Evolutionary conservation across 2,329 filamentous ascomycete genomes (phyloP).

Genomic region (Talaromyces rugulosus): DNA sequence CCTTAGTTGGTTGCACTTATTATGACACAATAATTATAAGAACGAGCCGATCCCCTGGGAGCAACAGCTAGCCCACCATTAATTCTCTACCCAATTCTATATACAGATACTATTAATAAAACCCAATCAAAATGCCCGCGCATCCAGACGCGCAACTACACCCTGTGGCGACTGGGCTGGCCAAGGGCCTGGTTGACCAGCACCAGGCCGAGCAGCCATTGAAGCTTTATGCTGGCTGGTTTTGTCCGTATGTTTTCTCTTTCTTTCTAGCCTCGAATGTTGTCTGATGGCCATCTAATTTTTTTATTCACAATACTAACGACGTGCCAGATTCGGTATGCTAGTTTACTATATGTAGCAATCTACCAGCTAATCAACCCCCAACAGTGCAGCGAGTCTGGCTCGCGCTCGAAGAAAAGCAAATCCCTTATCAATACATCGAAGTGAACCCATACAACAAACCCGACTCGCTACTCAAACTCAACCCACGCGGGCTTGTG

Average conservation of each 20-base stretch:
- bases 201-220: constrained; percentile 32
- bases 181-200: constrained; percentile 32
- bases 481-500: constrained; percentile 73
- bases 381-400: constrained; percentile 61
- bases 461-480: constrained; percentile 59
- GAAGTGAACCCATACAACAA: constrained; percentile 79
- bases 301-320: background rate
- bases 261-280: background rate
- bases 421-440: constrained; percentile 68
- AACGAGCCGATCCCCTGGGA: background rate
- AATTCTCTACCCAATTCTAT: background rate
- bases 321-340: constrained; percentile 30
- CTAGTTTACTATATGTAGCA: background rate
- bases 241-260: constrained; percentile 50
- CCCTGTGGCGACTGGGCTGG: constrained; percentile 42
- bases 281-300: background rate
- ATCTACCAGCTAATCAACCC: background rate
- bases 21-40: background rate
- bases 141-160: constrained; percentile 42
- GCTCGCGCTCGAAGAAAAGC: constrained; percentile 70
- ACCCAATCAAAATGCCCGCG: constrained; percentile 18
- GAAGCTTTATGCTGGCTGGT: constrained; percentile 72
- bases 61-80: background rate
- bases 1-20: background rate
- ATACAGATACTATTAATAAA: background rate